These are phyloP conservation scores for Xerocomellus intermedius DNA, from an alignment of 768 basidiomycete genomes.

Conservation along the genomic window DNA sequence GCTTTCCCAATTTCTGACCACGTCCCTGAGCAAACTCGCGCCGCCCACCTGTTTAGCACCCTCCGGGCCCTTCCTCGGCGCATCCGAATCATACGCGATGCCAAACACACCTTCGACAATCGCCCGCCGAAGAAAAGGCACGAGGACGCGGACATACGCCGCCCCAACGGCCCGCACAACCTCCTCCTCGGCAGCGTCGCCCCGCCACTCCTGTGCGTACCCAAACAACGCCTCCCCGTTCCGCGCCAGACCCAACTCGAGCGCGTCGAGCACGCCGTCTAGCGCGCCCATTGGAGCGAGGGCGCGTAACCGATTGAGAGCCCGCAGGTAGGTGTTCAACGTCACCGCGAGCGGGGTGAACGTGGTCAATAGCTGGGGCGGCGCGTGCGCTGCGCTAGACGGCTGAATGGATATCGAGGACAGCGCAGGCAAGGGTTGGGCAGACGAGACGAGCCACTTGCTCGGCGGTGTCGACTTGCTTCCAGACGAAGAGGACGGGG, in stretches of 20 bases:
- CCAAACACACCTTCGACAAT: slow-evolving; percentile 77
- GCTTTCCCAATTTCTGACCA: slow-evolving; percentile 27
- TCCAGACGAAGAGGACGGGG: background rate
- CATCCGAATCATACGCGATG: slow-evolving; percentile 17
- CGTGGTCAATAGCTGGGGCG: slow-evolving; percentile 67
- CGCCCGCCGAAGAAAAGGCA: slow-evolving; percentile 70
- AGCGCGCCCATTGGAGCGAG: slow-evolving; percentile 70
- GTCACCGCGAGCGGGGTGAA: slow-evolving; percentile 75
- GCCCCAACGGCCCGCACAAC: slow-evolving; percentile 50
- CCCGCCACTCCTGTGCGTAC: slow-evolving; percentile 43
- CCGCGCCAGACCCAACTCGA: slow-evolving; percentile 51
- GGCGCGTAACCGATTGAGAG: slow-evolving; percentile 78
- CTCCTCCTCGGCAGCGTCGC: slow-evolving; percentile 30
- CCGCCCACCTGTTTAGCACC: background rate
- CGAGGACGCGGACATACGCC: slow-evolving; percentile 59
- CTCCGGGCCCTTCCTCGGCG: background rate
- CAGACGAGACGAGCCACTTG: slow-evolving; percentile 48
- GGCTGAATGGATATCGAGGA: slow-evolving; percentile 18
- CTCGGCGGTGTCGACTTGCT: slow-evolving; percentile 39
- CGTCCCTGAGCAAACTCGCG: slow-evolving; percentile 2
- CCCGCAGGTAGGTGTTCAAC: slow-evolving; percentile 68
- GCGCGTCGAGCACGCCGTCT: slow-evolving; percentile 42
- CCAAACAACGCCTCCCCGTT: slow-evolving; percentile 46
- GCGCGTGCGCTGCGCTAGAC: slow-evolving; percentile 51
- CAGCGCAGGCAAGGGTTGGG: slow-evolving; percentile 32